Evolutionary conservation across 2,329 filamentous ascomycete genomes (phyloP).

Genomic region (Conoideocrella luteorostrata): DNA sequence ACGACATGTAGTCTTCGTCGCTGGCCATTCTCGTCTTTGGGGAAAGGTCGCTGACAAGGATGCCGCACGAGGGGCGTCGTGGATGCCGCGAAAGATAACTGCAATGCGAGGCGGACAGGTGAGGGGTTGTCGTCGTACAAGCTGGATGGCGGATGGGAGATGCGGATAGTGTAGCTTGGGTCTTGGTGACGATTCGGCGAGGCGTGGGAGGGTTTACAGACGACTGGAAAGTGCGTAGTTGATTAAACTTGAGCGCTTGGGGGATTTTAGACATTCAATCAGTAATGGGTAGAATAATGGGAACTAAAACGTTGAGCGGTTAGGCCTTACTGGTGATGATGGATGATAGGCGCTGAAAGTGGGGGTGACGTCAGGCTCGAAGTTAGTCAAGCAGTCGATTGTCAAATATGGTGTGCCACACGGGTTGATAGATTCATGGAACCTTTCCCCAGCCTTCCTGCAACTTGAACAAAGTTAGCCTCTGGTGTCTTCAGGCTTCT

Average conservation of each 20-base stretch:
- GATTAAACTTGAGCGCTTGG: not conserved
- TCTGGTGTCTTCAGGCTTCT: no score
- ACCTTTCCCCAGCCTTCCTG: no score
- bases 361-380: slow-evolving; percentile 28
- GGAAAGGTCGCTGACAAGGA: not conserved
- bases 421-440: no score
- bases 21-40: slow-evolving; percentile 51
- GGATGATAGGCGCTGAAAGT: slow-evolving; percentile 13
- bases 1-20: slow-evolving; percentile 77
- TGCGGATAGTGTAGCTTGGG: not conserved
- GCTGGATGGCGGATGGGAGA: not conserved
- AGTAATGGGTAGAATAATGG: no score
- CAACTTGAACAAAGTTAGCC: no score
- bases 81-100: not conserved
- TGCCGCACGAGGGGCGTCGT: slow-evolving; percentile 14
- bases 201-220: not conserved
- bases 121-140: not conserved
- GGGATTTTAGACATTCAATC: not conserved
- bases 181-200: not conserved
- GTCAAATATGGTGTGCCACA: no score
- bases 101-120: not conserved
- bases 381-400: no score
- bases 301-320: no score
- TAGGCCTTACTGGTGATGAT: no score
- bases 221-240: not conserved